Evolutionary conservation across 257 asterid species (phyloP).

Genomic region (Solanum etuberosum): DNA sequence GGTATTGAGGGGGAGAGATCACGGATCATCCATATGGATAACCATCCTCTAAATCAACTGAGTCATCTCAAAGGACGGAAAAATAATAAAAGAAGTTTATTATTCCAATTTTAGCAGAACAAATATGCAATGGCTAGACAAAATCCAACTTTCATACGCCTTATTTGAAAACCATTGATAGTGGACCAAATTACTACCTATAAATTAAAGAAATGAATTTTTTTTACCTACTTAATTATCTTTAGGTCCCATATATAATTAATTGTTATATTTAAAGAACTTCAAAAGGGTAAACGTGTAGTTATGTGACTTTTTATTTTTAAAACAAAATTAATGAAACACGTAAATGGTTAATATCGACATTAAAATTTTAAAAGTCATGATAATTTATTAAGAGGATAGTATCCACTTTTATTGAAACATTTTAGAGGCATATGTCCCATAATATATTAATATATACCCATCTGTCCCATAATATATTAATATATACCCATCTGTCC

Average conservation of each 20-base stretch:
- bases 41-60: fast-evolving
- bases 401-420: background rate
- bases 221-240: background rate
- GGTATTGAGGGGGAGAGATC: background rate
- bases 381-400: background rate
- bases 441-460: too few species aligned
- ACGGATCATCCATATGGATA: fast-evolving
- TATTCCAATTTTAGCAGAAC: background rate
- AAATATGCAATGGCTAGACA: background rate
- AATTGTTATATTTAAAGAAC: background rate
- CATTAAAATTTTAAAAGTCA: background rate
- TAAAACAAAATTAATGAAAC: background rate
- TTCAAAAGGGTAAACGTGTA: background rate
- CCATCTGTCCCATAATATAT: too few species aligned
- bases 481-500: too few species aligned
- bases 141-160: background rate
- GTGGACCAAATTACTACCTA: background rate
- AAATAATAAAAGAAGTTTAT: background rate
- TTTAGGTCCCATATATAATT: background rate
- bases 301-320: background rate
- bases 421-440: background rate
- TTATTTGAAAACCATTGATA: background rate
- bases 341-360: background rate
- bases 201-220: background rate
- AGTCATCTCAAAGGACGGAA: too few species aligned